phyloP scores from a whole-genome alignment of 495 filamentous ascomycete genomes.

The Choiromyces venosus region DNA sequence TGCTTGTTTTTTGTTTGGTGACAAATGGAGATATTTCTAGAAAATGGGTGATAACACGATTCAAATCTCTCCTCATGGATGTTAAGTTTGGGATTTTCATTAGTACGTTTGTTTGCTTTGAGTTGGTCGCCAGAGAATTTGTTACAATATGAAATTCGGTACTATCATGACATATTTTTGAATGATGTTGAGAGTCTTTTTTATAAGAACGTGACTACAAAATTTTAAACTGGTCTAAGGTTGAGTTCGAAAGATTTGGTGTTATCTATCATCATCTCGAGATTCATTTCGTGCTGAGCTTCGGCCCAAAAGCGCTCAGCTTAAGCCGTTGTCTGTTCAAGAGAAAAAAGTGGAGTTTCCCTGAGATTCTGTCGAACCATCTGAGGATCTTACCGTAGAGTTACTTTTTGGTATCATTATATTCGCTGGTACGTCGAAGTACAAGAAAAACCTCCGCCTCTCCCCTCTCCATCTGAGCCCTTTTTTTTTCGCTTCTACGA shows the following conservation, averaged over 20 bases:
- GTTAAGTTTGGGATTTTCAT: background rate
- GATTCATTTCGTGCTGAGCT: background rate
- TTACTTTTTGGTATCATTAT: background rate
- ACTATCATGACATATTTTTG: background rate
- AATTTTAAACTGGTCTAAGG: background rate
- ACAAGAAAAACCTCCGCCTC: background rate
- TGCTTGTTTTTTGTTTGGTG: background rate
- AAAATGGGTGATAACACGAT: constrained; percentile 2
- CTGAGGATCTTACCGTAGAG: background rate
- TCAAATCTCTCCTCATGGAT: constrained; percentile 2
- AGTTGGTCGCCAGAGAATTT: background rate
- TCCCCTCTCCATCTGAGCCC: background rate
- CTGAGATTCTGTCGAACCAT: background rate
- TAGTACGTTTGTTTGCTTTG: background rate
- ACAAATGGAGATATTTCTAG: background rate
- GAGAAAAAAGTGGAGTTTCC: background rate
- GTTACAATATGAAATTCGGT: background rate
- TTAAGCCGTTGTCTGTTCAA: background rate
- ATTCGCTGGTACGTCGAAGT: no score
- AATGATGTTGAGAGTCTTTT: background rate
- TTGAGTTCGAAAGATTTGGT: background rate
- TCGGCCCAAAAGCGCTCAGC: background rate
- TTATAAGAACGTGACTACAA: background rate
- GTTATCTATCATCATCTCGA: background rate
- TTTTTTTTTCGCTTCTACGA: background rate